Conservation (phyloP, 495 filamentous ascomycete species). For the Trypethelium eluteriae region DNA sequence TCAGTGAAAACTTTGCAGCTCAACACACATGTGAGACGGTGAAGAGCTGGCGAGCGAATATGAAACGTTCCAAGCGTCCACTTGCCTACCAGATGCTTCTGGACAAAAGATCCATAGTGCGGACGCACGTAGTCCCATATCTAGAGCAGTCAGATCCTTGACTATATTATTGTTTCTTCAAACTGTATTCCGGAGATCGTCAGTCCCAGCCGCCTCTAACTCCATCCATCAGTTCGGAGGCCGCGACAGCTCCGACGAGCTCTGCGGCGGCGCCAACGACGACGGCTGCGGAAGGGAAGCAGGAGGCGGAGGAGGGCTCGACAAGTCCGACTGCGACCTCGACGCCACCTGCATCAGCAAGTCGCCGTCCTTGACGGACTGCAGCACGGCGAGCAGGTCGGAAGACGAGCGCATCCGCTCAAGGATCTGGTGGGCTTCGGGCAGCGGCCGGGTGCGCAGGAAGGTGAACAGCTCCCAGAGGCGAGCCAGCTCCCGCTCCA, state of each 20-base stretch:
- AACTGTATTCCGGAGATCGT: too few relatives aligned
- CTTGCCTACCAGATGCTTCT: too few relatives aligned
- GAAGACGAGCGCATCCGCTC: neutral
- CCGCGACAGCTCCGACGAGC: neutral
- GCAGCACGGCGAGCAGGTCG: neutral
- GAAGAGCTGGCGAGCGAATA: too few relatives aligned
- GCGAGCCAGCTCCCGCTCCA: neutral
- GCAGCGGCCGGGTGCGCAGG: neutral
- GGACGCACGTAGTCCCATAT: too few relatives aligned
- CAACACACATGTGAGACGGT: too few relatives aligned
- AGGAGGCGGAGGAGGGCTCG: neutral
- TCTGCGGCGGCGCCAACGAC: neutral
- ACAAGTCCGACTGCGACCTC: neutral
- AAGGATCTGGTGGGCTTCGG: conserved; percentile 5
- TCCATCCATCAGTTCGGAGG: neutral
- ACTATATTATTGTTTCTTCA: too few relatives aligned
- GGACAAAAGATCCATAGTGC: too few relatives aligned
- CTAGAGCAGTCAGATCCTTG: too few relatives aligned
- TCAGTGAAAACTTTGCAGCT: too few relatives aligned
- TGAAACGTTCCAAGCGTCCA: too few relatives aligned
- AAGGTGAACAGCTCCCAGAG: conserved; percentile 2
- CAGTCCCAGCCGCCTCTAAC: too few relatives aligned
- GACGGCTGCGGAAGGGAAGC: neutral
- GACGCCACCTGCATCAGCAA: conserved; percentile 2
- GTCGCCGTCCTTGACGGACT: conserved; percentile 9